Conservation (phyloP, 2,329 filamentous ascomycete genomes). For the Aspergillus aculeatinus region DNA sequence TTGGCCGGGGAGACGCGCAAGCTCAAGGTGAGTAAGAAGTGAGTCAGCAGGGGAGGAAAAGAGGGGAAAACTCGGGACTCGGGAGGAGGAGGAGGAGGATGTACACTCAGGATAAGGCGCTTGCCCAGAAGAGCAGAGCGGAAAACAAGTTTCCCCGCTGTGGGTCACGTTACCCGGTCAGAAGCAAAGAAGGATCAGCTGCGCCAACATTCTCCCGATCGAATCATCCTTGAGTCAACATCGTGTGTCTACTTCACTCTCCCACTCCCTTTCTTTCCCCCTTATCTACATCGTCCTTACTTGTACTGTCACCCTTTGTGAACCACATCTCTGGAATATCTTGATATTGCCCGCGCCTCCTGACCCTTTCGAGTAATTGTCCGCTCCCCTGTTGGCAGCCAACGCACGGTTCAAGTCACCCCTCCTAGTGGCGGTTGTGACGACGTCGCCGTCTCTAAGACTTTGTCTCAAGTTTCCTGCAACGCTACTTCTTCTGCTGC, state of each 20-base stretch:
- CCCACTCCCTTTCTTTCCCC: not conserved
- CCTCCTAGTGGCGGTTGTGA: conserved; percentile 18
- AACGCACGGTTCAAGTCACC: conserved; percentile 23
- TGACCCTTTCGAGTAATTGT: not conserved
- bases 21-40: conserved; percentile 28
- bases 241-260: conserved; percentile 6
- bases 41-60: conserved; percentile 11
- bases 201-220: conserved; percentile 17
- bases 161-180: conserved; percentile 42
- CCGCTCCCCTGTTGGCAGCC: conserved; percentile 1
- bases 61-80: not conserved
- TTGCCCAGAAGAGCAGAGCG: conserved; percentile 6
- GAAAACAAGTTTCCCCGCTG: conserved; percentile 33
- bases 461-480: conserved; percentile 4
- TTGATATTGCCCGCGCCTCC: not conserved
- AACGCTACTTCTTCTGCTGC: conserved; percentile 14
- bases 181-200: conserved; percentile 32
- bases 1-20: conserved; percentile 29
- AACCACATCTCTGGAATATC: not conserved
- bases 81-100: too few relatives aligned
- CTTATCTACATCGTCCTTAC: conserved; percentile 3
- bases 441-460: not conserved
- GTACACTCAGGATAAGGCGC: too few relatives aligned
- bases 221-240: not conserved
- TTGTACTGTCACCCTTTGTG: conserved; percentile 7